A percentile compares a stretch with the other conserved stretches of the same genome.
These are phyloP conservation scores for Glycine soja DNA, from an alignment of 306 rosid genomes.

Conservation along the genomic window DNA sequence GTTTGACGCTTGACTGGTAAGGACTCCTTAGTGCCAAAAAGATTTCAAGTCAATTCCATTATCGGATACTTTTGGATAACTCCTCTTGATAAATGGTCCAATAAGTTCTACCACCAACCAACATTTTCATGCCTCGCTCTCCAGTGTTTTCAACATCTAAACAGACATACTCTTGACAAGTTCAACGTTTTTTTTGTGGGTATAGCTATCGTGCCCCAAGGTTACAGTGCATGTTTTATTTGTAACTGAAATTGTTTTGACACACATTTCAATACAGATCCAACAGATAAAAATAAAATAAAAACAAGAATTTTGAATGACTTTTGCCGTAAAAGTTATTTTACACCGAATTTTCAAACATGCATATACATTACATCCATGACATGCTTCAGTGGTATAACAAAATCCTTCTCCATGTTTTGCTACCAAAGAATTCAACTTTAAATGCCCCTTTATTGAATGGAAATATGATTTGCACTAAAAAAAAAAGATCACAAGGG, in stretches of 20 bases:
- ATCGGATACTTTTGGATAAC: conserved; percentile 28
- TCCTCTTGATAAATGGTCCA: conserved; percentile 44
- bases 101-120: conserved; percentile 58
- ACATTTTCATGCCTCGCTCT: conserved; percentile 51
- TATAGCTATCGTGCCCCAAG: neutral
- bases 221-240: neutral
- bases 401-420: neutral
- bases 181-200: neutral
- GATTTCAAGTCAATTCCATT: conserved; percentile 50
- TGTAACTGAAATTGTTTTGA: too few relatives aligned
- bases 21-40: conserved; percentile 39
- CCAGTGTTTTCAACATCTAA: conserved; percentile 43
- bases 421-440: neutral
- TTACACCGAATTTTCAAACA: too few relatives aligned
- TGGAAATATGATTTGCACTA: too few relatives aligned
- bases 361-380: neutral
- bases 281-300: too few relatives aligned
- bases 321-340: too few relatives aligned
- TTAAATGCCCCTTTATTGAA: too few relatives aligned
- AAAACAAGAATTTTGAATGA: too few relatives aligned
- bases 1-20: conserved; percentile 44
- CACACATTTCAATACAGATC: too few relatives aligned
- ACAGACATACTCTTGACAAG: conserved; percentile 26
- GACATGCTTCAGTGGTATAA: neutral
- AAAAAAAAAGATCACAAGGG: too few relatives aligned